A percentile compares a stretch with the other conserved stretches of the same genome.
Evolutionary conservation across 202 grass and related monocot species (phyloP).

Genomic region (Elaeis oleifera): DNA sequence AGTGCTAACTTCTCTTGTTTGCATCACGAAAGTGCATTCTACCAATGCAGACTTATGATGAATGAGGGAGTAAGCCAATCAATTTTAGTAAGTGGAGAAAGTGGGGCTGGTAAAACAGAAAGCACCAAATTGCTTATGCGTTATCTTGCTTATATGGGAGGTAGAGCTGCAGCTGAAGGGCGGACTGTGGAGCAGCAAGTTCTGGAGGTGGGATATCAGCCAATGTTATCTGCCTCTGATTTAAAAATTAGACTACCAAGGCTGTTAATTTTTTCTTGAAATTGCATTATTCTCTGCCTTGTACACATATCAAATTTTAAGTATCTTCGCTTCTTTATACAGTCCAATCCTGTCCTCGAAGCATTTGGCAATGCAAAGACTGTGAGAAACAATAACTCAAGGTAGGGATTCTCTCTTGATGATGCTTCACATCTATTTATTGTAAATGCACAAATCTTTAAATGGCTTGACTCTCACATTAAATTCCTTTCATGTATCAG

Average conservation of each 20-base stretch:
- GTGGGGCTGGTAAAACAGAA: conserved; percentile 15
- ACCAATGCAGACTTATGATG: neutral
- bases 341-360: conserved; percentile 12
- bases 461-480: too few species aligned
- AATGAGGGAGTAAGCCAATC: conserved; percentile 10
- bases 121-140: conserved; percentile 13
- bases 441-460: too few species aligned
- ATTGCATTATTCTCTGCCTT: too few species aligned
- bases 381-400: conserved; percentile 16
- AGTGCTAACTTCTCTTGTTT: too few species aligned
- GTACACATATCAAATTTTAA: too few species aligned
- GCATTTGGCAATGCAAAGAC: conserved; percentile 15
- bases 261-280: too few species aligned
- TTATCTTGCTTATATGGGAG: conserved; percentile 7
- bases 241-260: too few species aligned
- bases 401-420: neutral
- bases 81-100: conserved; percentile 11
- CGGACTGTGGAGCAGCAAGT: conserved; percentile 14
- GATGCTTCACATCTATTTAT: too few species aligned
- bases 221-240: too few species aligned
- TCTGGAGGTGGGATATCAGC: neutral
- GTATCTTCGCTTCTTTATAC: neutral
- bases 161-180: conserved; percentile 6
- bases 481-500: neutral
- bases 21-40: too few species aligned